Evolutionary conservation across 1,139 yeast genomes (phyloP).

Genomic region (Tardiomyces digboiensis): DNA sequence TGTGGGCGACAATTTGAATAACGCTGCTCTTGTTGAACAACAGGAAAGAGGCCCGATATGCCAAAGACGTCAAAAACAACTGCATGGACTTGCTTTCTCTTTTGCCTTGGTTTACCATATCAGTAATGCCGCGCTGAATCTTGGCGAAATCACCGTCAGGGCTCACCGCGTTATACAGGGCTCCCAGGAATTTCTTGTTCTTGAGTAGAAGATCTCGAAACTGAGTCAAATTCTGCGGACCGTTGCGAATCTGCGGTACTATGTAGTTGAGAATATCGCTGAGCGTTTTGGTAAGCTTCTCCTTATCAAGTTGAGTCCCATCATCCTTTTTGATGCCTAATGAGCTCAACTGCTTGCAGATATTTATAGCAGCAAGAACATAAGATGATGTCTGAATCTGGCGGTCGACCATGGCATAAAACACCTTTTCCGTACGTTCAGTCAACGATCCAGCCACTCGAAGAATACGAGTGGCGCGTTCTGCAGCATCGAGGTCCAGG

Average conservation of each 20-base stretch:
- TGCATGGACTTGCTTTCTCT: constrained; percentile 6
- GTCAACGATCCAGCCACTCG: constrained; percentile 41
- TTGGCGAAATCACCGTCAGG: constrained; percentile 53
- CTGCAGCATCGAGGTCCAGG: constrained; percentile 35
- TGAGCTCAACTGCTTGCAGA: constrained; percentile 9
- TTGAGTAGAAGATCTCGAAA: neutral
- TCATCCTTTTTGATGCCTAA: constrained; percentile 4
- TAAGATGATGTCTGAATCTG: constrained; percentile 30
- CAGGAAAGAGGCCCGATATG: constrained; percentile 54
- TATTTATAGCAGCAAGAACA: neutral
- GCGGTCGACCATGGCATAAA: constrained; percentile 57
- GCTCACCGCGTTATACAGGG: constrained; percentile 25
- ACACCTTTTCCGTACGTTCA: constrained; percentile 51
- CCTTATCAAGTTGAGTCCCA: constrained; percentile 36
- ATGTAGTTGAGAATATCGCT: constrained; percentile 25
- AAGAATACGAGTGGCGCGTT: constrained; percentile 46
- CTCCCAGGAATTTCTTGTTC: neutral
- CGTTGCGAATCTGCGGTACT: neutral
- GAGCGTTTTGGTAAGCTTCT: constrained; percentile 42
- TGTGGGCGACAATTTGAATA: constrained; percentile 39
- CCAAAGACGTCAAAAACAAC: constrained; percentile 36
- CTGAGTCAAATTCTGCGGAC: neutral
- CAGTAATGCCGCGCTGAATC: constrained; percentile 51
- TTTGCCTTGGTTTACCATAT: constrained; percentile 38
- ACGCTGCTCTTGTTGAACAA: constrained; percentile 61